phyloP scores from a whole-genome alignment of 2,329 filamentous ascomycete species.

The Xylaria multiplex region DNA sequence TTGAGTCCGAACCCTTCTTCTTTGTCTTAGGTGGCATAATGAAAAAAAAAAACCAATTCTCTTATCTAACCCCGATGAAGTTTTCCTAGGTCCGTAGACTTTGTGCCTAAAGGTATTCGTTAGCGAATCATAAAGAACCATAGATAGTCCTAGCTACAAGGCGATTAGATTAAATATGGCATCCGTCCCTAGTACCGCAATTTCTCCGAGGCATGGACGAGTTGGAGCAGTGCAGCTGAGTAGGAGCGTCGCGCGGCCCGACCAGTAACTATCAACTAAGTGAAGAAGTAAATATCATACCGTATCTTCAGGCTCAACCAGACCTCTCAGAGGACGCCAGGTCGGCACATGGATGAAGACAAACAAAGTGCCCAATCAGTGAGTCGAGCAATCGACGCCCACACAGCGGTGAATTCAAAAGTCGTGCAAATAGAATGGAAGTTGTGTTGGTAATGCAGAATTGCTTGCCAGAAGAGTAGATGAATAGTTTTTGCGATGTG shows the following conservation, averaged over 20 bases:
- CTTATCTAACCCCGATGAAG: neutral
- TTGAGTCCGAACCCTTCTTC: slow-evolving; percentile 16
- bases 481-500: slow-evolving; percentile 39
- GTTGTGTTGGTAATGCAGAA: slow-evolving; percentile 10
- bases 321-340: slow-evolving; percentile 12
- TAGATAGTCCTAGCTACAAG: neutral
- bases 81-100: slow-evolving; percentile 12
- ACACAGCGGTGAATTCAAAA: slow-evolving; percentile 5
- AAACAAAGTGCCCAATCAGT: slow-evolving; percentile 2
- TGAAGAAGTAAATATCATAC: slow-evolving; percentile 23
- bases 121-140: slow-evolving; percentile 6
- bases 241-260: neutral
- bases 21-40: slow-evolving; percentile 36
- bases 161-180: neutral
- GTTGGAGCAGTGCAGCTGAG: neutral
- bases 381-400: slow-evolving; percentile 7
- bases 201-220: neutral
- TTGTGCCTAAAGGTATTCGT: slow-evolving; percentile 13
- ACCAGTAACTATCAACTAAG: neutral
- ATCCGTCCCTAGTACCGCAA: neutral
- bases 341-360: slow-evolving; percentile 20
- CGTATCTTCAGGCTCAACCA: slow-evolving; percentile 23
- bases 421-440: slow-evolving; percentile 9
- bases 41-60: slow-evolving; percentile 7
- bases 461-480: slow-evolving; percentile 27